Conservation (phyloP, 2,329 filamentous ascomycete genomes). For the Rutstroemia sydowiana region DNA sequence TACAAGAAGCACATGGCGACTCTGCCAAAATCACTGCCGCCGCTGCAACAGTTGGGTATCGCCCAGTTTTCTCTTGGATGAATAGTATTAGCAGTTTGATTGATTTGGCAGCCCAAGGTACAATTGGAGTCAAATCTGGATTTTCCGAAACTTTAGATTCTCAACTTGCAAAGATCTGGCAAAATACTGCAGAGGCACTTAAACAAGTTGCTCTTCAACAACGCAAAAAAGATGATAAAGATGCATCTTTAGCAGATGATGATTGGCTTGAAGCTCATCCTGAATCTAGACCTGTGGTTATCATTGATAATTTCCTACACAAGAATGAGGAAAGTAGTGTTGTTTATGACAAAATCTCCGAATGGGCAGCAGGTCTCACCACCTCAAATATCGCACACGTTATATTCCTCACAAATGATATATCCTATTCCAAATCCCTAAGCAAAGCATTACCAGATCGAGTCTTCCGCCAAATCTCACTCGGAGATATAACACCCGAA, state of each 20-base stretch:
- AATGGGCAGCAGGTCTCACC: slow-evolving; percentile 83
- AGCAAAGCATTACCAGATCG: slow-evolving; percentile 84
- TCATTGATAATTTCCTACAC: slow-evolving; percentile 88
- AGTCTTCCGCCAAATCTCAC: slow-evolving; percentile 76
- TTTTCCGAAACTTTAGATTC: slow-evolving; percentile 90
- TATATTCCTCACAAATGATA: slow-evolving; percentile 85
- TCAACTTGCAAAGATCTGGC: slow-evolving; percentile 82
- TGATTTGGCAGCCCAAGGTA: slow-evolving; percentile 87
- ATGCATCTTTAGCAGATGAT: slow-evolving; percentile 67
- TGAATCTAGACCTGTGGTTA: slow-evolving; percentile 71
- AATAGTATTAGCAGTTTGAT: slow-evolving; percentile 90
- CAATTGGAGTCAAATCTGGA: slow-evolving; percentile 87
- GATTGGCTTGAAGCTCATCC: slow-evolving; percentile 87
- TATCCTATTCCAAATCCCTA: slow-evolving; percentile 80
- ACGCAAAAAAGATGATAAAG: slow-evolving; percentile 65
- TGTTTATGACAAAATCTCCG: slow-evolving; percentile 72
- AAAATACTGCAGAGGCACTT: slow-evolving; percentile 72
- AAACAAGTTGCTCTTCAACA: slow-evolving; percentile 67
- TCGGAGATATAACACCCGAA: slow-evolving; percentile 80
- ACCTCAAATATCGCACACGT: slow-evolving; percentile 88
- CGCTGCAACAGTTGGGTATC: slow-evolving; percentile 78
- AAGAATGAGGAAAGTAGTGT: slow-evolving; percentile 60
- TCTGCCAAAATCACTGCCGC: slow-evolving; percentile 75
- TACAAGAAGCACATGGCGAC: slow-evolving; percentile 86
- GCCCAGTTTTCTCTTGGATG: slow-evolving; percentile 92